Evolutionary conservation across 441 rosid genomes (phyloP).

Genomic region (Raphanus hybrid): DNA sequence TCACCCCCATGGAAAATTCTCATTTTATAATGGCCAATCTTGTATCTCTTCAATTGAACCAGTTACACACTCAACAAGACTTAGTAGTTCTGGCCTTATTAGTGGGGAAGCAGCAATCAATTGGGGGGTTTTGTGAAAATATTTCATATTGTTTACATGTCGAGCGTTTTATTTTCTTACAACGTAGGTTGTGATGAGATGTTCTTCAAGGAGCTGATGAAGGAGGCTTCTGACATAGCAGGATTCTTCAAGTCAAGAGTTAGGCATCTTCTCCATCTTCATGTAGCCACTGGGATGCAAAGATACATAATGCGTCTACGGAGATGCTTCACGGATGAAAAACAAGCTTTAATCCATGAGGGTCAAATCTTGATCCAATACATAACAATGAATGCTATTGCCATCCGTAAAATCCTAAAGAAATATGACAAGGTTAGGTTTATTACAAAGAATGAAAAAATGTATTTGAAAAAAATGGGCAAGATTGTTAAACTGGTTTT

Average conservation of each 20-base stretch:
- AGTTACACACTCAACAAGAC: too few relatives aligned
- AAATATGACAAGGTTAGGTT: conserved; percentile 77
- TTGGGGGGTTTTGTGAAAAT: too few relatives aligned
- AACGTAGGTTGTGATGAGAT: conserved; percentile 75
- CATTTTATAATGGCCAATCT: too few relatives aligned
- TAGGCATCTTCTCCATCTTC: conserved; percentile 78
- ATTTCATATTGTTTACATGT: too few relatives aligned
- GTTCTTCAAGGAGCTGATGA: conserved; percentile 85
- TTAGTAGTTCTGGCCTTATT: too few relatives aligned
- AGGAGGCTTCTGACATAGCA: conserved; percentile 78
- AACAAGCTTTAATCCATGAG: conserved; percentile 59
- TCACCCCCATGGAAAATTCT: too few relatives aligned
- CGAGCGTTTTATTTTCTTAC: neutral
- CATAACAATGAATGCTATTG: conserved; percentile 83
- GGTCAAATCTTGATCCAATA: conserved; percentile 80
- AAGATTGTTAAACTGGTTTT: conserved; percentile 6
- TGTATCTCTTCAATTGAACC: too few relatives aligned
- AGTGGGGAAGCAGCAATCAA: too few relatives aligned
- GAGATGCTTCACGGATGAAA: conserved; percentile 62
- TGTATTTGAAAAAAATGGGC: neutral
- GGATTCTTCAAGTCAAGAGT: conserved; percentile 81
- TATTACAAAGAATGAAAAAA: neutral
- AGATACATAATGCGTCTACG: conserved; percentile 55
- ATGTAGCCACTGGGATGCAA: conserved; percentile 74
- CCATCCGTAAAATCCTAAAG: conserved; percentile 86